Conservation (phyloP, 306 rosid genomes). For the Citrullus mucosospermus region DNA sequence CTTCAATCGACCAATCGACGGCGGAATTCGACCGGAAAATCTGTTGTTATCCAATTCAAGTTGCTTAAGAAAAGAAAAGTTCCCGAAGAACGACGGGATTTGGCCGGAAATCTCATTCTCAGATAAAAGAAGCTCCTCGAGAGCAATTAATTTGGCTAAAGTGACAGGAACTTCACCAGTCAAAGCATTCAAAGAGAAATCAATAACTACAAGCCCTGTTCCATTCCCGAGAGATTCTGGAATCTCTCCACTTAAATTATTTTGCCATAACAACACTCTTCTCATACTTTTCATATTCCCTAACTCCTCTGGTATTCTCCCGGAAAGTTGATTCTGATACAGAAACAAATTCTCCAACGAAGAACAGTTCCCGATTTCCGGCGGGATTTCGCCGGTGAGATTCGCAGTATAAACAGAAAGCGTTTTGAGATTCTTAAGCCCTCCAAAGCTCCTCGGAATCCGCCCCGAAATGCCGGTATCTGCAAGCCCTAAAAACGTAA, state of each 20-base stretch:
- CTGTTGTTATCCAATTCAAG: slow-evolving; percentile 87
- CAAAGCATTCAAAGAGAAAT: slow-evolving; percentile 73
- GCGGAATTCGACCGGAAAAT: slow-evolving; percentile 67
- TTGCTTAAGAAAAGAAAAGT: slow-evolving; percentile 58
- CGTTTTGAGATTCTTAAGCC: slow-evolving; percentile 55
- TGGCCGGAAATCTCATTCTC: slow-evolving; percentile 55
- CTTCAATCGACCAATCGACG: slow-evolving; percentile 53
- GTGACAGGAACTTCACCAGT: slow-evolving; percentile 51
- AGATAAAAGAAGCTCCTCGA: slow-evolving; percentile 76
- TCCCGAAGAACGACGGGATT: slow-evolving; percentile 64
- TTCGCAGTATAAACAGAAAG: slow-evolving; percentile 75
- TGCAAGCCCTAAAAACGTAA: slow-evolving; percentile 68
- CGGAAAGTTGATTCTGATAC: slow-evolving; percentile 72
- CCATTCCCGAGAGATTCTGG: slow-evolving; percentile 65
- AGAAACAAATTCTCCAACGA: slow-evolving; percentile 66
- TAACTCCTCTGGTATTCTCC: slow-evolving; percentile 53
- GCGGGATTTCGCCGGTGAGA: slow-evolving; percentile 68
- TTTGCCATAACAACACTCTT: slow-evolving; percentile 71
- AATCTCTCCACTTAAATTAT: slow-evolving; percentile 54
- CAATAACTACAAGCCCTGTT: slow-evolving; percentile 49
- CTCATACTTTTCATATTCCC: slow-evolving; percentile 49
- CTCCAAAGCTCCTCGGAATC: slow-evolving; percentile 68
- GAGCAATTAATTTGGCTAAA: slow-evolving; percentile 33
- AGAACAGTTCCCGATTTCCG: slow-evolving; percentile 66
- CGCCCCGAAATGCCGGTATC: slow-evolving; percentile 70